Evolutionary conservation across 257 asterid genomes (phyloP), one percentile per base, ranked within the genome.

Genomic region (Ophiorrhiza pumila): DNA sequence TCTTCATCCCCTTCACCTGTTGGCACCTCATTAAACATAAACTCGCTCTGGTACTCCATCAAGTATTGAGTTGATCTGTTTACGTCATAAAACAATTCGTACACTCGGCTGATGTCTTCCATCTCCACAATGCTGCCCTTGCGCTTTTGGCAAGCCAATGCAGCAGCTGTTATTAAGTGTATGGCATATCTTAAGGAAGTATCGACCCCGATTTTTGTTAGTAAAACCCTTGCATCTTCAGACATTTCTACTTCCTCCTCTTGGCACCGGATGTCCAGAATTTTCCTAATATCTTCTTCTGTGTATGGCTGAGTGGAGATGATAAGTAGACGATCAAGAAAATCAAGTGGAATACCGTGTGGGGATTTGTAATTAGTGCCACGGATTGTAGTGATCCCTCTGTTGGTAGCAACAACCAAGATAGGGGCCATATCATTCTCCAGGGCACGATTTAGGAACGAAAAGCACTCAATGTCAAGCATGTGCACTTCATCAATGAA

Each of bases 371-470:
- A 90, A 81, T 87, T 91, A 0, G 97, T 89, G 82, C 97, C 96
- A 52, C 99, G 82, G 59, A 95, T 92, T 43, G 96, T 71, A 22
- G 98, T 90, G 68, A 90, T 92, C 27, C 99, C 99, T 84, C 99
- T 79, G 68, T 95, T 95, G 81, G 99, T 92, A 71, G 99, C 97
- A 5, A 95, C 97, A 11, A 95, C 96, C 65, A 95, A 56, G 76
- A 95, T 90, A 9, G 99, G 99, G 8, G 99, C 93, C 99, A 92
- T 92, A 41, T 90, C 98, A n/a, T 92, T 92, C 69, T 95, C 98
- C 59, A 95, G 53, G 37, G 99, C 98, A 29, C 99, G 98, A 64
- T 95, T 95, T 41, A 95, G 86, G 79, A 92, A 95, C 6, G 99
- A 95, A 69, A 95, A 95, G 77, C 99, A 90, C 83, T 95, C 99